phyloP scores from a whole-genome alignment of 2,329 filamentous ascomycete species.

The Curvularia sp. region DNA sequence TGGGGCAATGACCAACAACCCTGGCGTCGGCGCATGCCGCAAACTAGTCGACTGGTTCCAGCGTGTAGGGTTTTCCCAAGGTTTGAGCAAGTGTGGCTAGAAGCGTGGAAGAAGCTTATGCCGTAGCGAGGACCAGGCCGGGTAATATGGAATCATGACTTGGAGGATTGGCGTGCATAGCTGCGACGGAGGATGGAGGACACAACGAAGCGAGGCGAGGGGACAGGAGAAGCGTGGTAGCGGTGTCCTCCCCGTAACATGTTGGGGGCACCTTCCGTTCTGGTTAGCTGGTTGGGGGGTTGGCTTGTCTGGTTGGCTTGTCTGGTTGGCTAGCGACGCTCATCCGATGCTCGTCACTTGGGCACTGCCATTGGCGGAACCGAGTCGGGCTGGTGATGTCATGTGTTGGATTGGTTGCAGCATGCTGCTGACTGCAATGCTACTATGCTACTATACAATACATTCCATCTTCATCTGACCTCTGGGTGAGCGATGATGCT shows the following conservation, averaged over 20 bases:
- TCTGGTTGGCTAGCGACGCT: not conserved
- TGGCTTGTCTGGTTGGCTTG: not conserved
- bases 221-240: no score
- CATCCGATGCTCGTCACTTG: not conserved
- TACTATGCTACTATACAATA: not conserved
- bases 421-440: constrained; percentile 1
- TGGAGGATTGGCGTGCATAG: not conserved
- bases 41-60: not conserved
- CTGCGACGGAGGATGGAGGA: no score
- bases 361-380: not conserved
- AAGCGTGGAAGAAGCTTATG: not conserved
- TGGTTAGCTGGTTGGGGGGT: not conserved
- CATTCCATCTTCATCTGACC: constrained; percentile 31
- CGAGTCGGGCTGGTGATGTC: not conserved
- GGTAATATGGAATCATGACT: not conserved
- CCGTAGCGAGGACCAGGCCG: not conserved
- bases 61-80: constrained; percentile 1
- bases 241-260: no score
- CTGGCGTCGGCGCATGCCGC: constrained; percentile 1
- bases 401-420: constrained; percentile 8
- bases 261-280: no score
- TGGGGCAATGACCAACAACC: constrained; percentile 10
- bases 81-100: constrained; percentile 8
- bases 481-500: constrained; percentile 34
- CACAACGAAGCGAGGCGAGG: no score